Conservation (phyloP, 1,139 yeast genomes). For the Martiniozyma asiatica region DNA sequence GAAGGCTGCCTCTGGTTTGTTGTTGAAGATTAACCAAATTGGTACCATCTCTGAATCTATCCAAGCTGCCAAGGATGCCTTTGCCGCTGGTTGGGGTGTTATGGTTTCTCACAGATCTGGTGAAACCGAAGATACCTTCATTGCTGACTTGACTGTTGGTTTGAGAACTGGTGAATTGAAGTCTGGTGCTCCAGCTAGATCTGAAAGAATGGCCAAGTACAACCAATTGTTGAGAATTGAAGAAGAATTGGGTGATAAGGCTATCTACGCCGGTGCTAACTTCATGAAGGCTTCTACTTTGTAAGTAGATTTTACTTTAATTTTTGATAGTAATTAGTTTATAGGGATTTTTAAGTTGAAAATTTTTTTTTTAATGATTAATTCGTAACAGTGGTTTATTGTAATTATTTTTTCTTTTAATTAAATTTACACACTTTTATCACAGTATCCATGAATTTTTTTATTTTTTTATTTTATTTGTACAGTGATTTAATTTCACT, state of each 20-base stretch:
- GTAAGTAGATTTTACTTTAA: no score
- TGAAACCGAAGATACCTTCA: conserved; percentile 96
- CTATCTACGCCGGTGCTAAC: conserved; percentile 82
- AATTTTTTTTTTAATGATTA: no score
- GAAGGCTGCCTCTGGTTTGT: conserved; percentile 86
- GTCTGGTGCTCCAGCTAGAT: conserved; percentile 99
- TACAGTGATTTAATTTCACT: no score
- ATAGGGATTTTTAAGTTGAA: no score
- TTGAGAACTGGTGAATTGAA: conserved; percentile 95
- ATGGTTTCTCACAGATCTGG: conserved; percentile 98
- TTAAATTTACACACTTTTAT: no score
- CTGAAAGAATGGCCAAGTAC: conserved; percentile 96
- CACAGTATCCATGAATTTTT: no score
- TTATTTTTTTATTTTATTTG: no score
- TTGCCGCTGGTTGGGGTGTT: conserved; percentile 92
- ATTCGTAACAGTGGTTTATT: no score
- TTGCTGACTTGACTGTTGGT: conserved; percentile 95
- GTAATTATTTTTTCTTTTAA: no score
- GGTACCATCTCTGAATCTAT: conserved; percentile 88
- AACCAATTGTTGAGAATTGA: conserved; percentile 95
- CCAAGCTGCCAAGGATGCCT: conserved; percentile 85
- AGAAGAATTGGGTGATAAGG: conserved; percentile 94
- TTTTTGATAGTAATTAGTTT: no score
- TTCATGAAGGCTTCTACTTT: conserved; percentile 41
- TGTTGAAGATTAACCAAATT: conserved; percentile 92